Base-by-base conservation (phyloP, 139 green algal species). In the Chlorella ohadii region DNA sequence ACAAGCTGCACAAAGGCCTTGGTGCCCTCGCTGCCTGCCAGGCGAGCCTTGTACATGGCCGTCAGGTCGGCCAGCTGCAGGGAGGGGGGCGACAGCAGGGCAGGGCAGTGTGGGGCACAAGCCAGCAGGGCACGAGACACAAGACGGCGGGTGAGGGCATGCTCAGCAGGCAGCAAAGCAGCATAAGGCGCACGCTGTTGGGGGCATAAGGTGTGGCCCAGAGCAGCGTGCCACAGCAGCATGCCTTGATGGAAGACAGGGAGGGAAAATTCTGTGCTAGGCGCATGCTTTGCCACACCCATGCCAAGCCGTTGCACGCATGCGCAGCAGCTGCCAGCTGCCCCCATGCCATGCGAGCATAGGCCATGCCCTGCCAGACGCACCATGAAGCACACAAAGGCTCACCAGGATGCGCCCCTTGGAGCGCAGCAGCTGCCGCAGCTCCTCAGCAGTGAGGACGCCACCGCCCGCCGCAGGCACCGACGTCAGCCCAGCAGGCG, bases 371-470 rank as follows among this genome's bases (percentile, higher is more conserved):
- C 59, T 28, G 59, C 59, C 27, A n/a, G n/a, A n/a, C n/a, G n/a
- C 59, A 9, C 20, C 31, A 31, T 9, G 12, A 66, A 33, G 23
- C 59, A 16, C 20, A n/a, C 2, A 23, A 20, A 31, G 23, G 23
- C 75, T 39, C 75, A 81, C 75, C n/a, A 83, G 19, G 3, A 88
- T 82, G 33, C 78, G 56, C 23, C 68, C 28, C 61, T 81, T 67
- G 47, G 51, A 68, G 27, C 57, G 66, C 28, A 88, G 31, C 77
- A 96, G 63, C 78, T 92, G 90, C 88, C 93, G 91, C 78, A 89
- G 89, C 82, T 92, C 79, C 7, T 81, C 79, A 80, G 94, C 93
- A 13, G 87, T 94, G 12, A 92, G 47, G 9, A 78, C 59, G 4
- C 90, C 89, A 25, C 59, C 72, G 31, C 47, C 28, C 0, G 36